phyloP scores from a whole-genome alignment of 2,329 filamentous ascomycete genomes.

The Tolypocladium nubicola region DNA sequence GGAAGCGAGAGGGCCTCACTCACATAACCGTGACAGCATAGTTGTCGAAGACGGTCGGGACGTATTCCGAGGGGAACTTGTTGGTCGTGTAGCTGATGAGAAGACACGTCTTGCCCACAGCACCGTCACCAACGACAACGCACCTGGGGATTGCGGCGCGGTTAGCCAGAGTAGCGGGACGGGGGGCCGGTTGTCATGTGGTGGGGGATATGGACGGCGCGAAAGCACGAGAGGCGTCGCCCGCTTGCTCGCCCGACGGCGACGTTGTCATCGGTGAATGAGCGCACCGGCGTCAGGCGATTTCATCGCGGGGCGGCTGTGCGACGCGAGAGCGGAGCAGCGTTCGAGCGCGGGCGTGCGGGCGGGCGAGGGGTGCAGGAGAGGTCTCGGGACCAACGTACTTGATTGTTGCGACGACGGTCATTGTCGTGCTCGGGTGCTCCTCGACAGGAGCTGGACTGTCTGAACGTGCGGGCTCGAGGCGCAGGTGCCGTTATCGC shows the following conservation, averaged over 20 bases:
- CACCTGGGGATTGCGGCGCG: slow-evolving; percentile 48
- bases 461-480: not conserved
- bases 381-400: slow-evolving; percentile 25
- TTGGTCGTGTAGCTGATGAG: slow-evolving; percentile 99
- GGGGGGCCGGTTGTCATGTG: not conserved
- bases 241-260: not conserved
- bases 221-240: not conserved
- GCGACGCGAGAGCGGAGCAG: not conserved
- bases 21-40: slow-evolving; percentile 99
- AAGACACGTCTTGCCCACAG: slow-evolving; percentile 97
- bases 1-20: slow-evolving; percentile 32
- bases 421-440: slow-evolving; percentile 32
- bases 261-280: not conserved
- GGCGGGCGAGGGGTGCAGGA: slow-evolving; percentile 5
- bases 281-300: slow-evolving; percentile 1
- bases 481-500: slow-evolving; percentile 9
- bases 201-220: not conserved
- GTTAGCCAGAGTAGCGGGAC: not conserved
- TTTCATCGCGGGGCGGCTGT: not conserved
- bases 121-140: slow-evolving; percentile 98
- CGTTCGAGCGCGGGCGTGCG: slow-evolving; percentile 4
- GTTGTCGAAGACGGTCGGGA: slow-evolving; percentile 98
- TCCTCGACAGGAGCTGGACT: slow-evolving; percentile 25
- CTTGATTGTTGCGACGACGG: slow-evolving; percentile 57
- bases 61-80: slow-evolving; percentile 99